Base-by-base conservation (phyloP, 805 yeast genomes). In the Candida golubevii region DNA sequence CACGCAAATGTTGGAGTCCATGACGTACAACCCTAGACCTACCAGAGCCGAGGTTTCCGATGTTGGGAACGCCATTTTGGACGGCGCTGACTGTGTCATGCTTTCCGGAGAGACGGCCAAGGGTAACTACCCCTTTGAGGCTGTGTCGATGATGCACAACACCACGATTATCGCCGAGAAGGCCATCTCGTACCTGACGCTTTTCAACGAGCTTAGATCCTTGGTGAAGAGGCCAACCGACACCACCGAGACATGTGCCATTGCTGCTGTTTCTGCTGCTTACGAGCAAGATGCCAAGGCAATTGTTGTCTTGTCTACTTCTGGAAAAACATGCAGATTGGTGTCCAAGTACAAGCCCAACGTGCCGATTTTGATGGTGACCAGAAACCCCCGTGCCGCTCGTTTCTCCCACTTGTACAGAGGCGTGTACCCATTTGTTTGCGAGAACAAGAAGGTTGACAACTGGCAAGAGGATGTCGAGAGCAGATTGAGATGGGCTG, bases 71-170 rank as follows among this genome's bases (percentile, higher is more conserved):
- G 99, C 99, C 60, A 87, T 93, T 57, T 80, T 93, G 67, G 99
- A 93, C 66, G 99, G 99, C 75, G 97, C 98, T 63, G 99, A 93
- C 78, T 93, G 99, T 86, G 98, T 93, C 68, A 93, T 93, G 99
- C 82, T 93, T 69, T 86, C 96, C 47, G 99, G 99, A 71, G 99
- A 93, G 79, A 93, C 99, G 61, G 99, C 99, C 65, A 93, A 93
- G 83, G 99, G 99, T 79, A 82, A 83, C 80, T 93, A 93, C 79
- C 99, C 99, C 69, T 71, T 83, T 53, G 96, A 93, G 78, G 96
- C 99, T 53, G 99, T 93, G 55, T 79, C 90, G 58, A 90, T 93
- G 90, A 93, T 93, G 99, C 97, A 90, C 76, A 91, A 90, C 79
- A 93, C 97, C 54, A 82, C 95, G 64, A 72, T 91, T 63, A 84